Base-by-base conservation (phyloP, 1,284 basidiomycete genomes). In the Sphaerobolus stellatus region DNA sequence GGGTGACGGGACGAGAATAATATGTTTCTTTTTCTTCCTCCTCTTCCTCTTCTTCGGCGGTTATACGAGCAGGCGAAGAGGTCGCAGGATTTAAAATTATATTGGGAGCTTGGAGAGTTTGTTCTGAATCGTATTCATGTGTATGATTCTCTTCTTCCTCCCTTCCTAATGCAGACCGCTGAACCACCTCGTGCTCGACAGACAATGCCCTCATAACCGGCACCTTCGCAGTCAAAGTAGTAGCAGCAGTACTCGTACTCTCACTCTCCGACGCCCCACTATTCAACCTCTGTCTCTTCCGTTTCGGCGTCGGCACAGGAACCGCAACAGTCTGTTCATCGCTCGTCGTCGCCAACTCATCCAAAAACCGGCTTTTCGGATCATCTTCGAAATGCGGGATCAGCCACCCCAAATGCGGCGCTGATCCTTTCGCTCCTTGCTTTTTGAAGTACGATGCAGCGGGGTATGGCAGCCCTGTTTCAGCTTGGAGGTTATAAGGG, bases 321-420 rank as follows among this genome's bases (percentile, higher is more conserved):
- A 66, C 64, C 63, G 75, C 79, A 56, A 88, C 75, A 2, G 78
- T 80, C 36, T 80, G 81, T 47, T 74, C 78, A 18, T 85, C 80
- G 28, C 82, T 83, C 3, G 82, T 86, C 57, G 83, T 81, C 50
- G 83, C 90, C 47, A 96, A 83, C 67, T 95, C 92, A 65, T 92
- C 89, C 66, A 97, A 71, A 69, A 97, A 97, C 20, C 94, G 81
- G 52, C 90, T 85, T 69, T 97, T 97, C 2, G 94, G 94, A 69
- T 96, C 93, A 65, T 98, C 94, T 18, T 93, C 90, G 64, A 97
- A 92, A 52, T 81, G 86, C 2, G 94, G 94, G 22, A 97, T 88
- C 50, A 83, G 80, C 46, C 84, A 80, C 0, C 90, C 90, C 22
- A 96, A 71, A 58, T 80, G 20, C 67, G 71, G 25, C 54, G 40